Base-by-base conservation (phyloP, 2,329 filamentous ascomycete genomes). In the Colletotrichum lini region DNA sequence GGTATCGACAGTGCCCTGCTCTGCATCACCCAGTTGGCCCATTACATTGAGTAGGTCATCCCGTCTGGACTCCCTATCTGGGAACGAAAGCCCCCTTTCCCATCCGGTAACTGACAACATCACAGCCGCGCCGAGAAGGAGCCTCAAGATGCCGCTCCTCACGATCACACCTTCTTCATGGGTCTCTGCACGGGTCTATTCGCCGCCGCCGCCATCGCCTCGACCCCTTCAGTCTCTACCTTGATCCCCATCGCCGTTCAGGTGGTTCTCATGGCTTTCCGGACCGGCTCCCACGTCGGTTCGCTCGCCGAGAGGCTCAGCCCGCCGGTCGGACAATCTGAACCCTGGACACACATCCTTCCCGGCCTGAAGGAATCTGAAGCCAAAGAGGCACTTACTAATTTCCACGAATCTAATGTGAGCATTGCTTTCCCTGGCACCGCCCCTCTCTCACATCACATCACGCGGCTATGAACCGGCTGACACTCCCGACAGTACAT, bases 101-200 rank as follows among this genome's bases (percentile, higher is more conserved):
- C 18, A 23, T n/a, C 45, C 73, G 50, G 16, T 50, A 63, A 73
- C 80, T 83, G 75, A 83, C 77, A 58, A 38, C 18, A 10, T 58
- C 78, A 72, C 50, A 88, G 86, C 73, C 84, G 86, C 65, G 82
- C 82, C 42, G 86, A 88, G 74, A 87, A 86, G 85, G 81, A 89
- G 83, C 83, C 87, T 80, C 78, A 86, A 79, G 82, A 90, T 86
- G 80, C 82, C 80, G 78, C 88, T 77, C 72, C 82, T 76, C 78
- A 85, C 78, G 77, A 84, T 77, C 79, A 89, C 81, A 88, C 85
- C 16, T 83, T 87, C 76, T 83, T 91, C 30, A 85, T 92, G 38
- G 91, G 91, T 69, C 86, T 93, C 53, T 93, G 91, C 83, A 92
- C 90, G 50, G 92, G 92, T 62, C 84, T 92, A 26, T 88, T 93